Evolutionary conservation across 2,329 filamentous ascomycete species (phyloP), one percentile per base, ranked within the genome.

Genomic region (Westerdykella aurantiaca): DNA sequence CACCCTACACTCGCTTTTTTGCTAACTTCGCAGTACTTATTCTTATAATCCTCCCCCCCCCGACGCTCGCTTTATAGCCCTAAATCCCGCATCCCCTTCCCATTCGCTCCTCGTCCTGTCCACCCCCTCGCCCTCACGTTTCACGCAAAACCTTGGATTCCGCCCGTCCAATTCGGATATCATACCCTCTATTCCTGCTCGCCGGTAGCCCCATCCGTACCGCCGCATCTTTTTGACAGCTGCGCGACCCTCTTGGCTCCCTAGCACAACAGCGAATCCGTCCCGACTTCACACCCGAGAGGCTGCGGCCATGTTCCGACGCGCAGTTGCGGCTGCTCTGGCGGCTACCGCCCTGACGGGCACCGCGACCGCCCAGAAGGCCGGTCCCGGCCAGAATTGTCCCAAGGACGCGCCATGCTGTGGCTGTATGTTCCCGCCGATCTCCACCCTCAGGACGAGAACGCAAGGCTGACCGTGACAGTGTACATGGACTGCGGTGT

Each of bases 401-500:
- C 87, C 88, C 7, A 66, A 83, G 58, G 76, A 79, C 1, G 46
- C 68, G 29, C 68, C 68, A 10, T 71, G 68, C 56, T 69, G 67
- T 53, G 67, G 64, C 39, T 55, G 67, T 70, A 57, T 47, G 68
- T 63, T 18, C 9, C 25, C 22, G 23, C 18, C 37, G 18, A 16
- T 11, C 25, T 11, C 17, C 13, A 22, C 16, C n/a, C 31, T n/a
- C 4, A 7, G 34, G 31, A 7, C 11, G 9, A 12, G 12, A 31
- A 39, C 41, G 34, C 44, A 18, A 33, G 50, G 53, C 61, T 63
- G 55, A 65, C 50, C 44, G 23, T 42, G 41, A 25, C 55, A 95
- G 88, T 93, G 70, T 97, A 96, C 69, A 88, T 88, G 58, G 77
- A 91, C 69, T 97, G 93, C 62, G 93, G 91, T 72, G 82, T 89